phyloP scores from a whole-genome alignment of 2,329 filamentous ascomycete genomes.

The Myriosclerotinia curreyana region DNA sequence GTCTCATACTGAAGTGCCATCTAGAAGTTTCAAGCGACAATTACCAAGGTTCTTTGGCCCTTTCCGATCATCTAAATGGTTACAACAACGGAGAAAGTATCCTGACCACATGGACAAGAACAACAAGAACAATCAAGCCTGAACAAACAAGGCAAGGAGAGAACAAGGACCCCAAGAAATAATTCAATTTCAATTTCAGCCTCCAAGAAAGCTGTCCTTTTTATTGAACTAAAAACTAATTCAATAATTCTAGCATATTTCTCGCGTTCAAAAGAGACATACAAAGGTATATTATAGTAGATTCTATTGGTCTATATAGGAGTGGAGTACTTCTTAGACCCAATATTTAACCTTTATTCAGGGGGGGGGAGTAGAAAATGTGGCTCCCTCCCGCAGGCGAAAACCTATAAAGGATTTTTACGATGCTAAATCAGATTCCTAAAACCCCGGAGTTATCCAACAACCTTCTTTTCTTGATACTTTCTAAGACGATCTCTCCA shows the following conservation, averaged over 20 bases:
- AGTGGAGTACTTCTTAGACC: too few species aligned
- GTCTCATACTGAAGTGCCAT: slow-evolving; percentile 3
- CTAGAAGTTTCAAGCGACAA: slow-evolving; percentile 9
- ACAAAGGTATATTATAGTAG: too few species aligned
- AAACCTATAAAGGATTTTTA: slow-evolving; percentile 12
- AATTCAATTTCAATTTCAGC: slow-evolving; percentile 12
- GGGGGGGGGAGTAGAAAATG: too few species aligned
- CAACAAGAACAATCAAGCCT: slow-evolving; percentile 3
- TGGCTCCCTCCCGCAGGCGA: slow-evolving; percentile 9
- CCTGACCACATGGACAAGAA: slow-evolving; percentile 15
- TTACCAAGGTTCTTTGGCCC: background rate
- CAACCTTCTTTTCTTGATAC: slow-evolving; percentile 5
- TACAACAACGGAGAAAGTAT: slow-evolving; percentile 19
- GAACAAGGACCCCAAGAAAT: slow-evolving; percentile 5
- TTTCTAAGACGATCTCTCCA: slow-evolving; percentile 3
- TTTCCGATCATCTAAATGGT: slow-evolving; percentile 4
- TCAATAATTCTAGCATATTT: background rate
- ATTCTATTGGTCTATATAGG: too few species aligned
- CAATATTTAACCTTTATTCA: too few species aligned
- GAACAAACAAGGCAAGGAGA: background rate
- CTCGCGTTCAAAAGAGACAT: background rate
- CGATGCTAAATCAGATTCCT: slow-evolving; percentile 6
- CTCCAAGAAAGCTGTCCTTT: slow-evolving; percentile 4
- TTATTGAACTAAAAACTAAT: background rate
- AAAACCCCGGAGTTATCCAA: slow-evolving; percentile 10